A percentile compares a stretch with the other conserved stretches of the same genome.
These are phyloP conservation scores for Trichoderma lentiforme DNA, from an alignment of 2,329 filamentous ascomycete species.

Conservation along the genomic window DNA sequence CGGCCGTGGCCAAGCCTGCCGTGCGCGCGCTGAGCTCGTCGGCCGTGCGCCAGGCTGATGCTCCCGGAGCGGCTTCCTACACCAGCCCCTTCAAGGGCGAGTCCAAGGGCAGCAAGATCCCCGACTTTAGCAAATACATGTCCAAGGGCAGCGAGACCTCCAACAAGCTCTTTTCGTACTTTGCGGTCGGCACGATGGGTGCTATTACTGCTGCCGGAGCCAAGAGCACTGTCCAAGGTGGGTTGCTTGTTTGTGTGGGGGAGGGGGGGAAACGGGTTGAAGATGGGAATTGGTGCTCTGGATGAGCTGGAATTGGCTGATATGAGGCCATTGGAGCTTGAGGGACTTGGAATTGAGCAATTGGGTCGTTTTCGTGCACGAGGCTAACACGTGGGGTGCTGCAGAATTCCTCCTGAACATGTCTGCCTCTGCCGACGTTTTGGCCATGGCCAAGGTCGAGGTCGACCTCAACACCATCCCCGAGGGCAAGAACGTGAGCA, in stretches of 20 bases:
- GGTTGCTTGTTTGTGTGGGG: constrained; percentile 34
- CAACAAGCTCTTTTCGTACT: constrained; percentile 93
- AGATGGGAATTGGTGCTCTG: neutral
- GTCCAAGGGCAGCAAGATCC: constrained; percentile 66
- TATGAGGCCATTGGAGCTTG: neutral
- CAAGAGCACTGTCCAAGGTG: constrained; percentile 98
- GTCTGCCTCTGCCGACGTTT: constrained; percentile 96
- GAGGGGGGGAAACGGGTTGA: neutral
- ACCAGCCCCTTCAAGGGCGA: constrained; percentile 63
- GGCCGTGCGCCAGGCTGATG: constrained; percentile 45
- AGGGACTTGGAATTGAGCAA: constrained; percentile 21
- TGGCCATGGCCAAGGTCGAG: constrained; percentile 99
- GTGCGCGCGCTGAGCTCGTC: constrained; percentile 57
- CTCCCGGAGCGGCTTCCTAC: constrained; percentile 50
- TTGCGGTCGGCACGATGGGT: constrained; percentile 96
- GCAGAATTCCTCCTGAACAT: constrained; percentile 99
- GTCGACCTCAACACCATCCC: constrained; percentile 89
- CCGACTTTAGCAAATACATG: constrained; percentile 86
- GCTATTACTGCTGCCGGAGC: constrained; percentile 88
- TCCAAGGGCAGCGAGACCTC: constrained; percentile 62
- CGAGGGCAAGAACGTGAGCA: constrained; percentile 96
- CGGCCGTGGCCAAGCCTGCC: constrained; percentile 40
- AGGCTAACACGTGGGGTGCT: constrained; percentile 27
- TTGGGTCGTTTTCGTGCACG: constrained; percentile 27
- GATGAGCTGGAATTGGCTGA: neutral